phyloP scores from a whole-genome alignment of 306 rosid species.

The Acmispon strigosus region DNA sequence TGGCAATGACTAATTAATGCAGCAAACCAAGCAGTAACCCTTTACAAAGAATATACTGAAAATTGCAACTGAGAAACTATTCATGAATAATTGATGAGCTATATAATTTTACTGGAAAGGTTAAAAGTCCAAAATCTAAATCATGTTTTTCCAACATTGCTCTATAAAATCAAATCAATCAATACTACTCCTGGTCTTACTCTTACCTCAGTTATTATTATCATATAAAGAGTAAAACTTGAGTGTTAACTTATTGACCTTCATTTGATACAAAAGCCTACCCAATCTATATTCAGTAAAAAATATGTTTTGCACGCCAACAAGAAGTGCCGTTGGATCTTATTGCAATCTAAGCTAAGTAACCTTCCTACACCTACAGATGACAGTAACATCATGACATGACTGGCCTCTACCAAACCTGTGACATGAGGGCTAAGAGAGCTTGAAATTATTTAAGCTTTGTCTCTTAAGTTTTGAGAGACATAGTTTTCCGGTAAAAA shows the following conservation, averaged over 20 bases:
- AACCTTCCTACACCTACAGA: background rate
- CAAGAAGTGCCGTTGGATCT: background rate
- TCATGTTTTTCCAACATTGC: conserved; percentile 1
- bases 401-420: conserved; percentile 7
- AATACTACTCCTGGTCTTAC: conserved; percentile 6
- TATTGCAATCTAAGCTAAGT: background rate
- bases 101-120: conserved; percentile 9
- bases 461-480: background rate
- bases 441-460: conserved; percentile 6
- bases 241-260: background rate
- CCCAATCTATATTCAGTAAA: background rate
- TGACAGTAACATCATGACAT: conserved; percentile 6
- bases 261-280: background rate
- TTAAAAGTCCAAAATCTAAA: conserved; percentile 3
- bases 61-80: conserved; percentile 3
- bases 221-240: background rate
- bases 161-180: background rate
- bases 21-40: conserved; percentile 20
- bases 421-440: background rate
- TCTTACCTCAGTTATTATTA: conserved; percentile 9
- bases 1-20: background rate
- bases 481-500: conserved; percentile 8
- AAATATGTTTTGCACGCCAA: conserved; percentile 13
- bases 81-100: conserved; percentile 12
- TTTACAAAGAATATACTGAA: conserved; percentile 11